phyloP scores from a whole-genome alignment of 1,284 basidiomycete genomes.

The Cryptococcus sp. region DNA sequence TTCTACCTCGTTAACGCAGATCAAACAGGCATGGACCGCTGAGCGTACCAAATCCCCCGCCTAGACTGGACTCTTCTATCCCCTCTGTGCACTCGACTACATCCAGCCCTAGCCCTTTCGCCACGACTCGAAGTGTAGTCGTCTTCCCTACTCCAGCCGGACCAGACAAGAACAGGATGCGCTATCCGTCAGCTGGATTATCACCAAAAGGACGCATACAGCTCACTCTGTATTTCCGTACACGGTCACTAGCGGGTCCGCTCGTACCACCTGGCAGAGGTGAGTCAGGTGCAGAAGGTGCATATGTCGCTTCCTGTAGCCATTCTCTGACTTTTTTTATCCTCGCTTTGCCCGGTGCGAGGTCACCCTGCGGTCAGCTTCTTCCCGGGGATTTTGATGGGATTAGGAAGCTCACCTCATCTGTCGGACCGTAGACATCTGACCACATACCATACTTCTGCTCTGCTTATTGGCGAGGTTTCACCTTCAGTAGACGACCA shows the following conservation, averaged over 20 bases:
- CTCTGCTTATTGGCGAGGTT: neutral
- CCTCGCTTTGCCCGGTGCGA: constrained; percentile 84
- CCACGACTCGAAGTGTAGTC: constrained; percentile 68
- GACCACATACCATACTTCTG: constrained; percentile 57
- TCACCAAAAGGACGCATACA: neutral
- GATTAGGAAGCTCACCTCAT: constrained; percentile 52
- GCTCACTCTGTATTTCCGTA: constrained; percentile 72
- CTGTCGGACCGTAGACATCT: constrained; percentile 64
- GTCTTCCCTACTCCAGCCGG: constrained; percentile 90
- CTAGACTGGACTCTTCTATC: constrained; percentile 41
- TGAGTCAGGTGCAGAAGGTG: constrained; percentile 24
- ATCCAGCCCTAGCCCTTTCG: constrained; percentile 69
- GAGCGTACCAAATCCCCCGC: constrained; percentile 27
- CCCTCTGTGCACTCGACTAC: constrained; percentile 73
- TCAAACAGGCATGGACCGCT: neutral
- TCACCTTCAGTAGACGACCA: neutral
- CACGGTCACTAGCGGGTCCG: constrained; percentile 51
- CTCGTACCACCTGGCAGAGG: constrained; percentile 4
- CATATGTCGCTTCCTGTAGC: constrained; percentile 76
- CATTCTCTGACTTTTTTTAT: constrained; percentile 78
- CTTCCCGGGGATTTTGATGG: neutral
- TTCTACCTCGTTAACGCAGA: constrained; percentile 10
- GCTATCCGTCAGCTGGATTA: constrained; percentile 48
- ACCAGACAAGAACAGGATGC: constrained; percentile 78
- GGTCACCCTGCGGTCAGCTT: constrained; percentile 56